These are phyloP conservation scores for Chaetomiaceae sp. DNA, from an alignment of 2,329 filamentous ascomycete genomes.

Conservation along the genomic window DNA sequence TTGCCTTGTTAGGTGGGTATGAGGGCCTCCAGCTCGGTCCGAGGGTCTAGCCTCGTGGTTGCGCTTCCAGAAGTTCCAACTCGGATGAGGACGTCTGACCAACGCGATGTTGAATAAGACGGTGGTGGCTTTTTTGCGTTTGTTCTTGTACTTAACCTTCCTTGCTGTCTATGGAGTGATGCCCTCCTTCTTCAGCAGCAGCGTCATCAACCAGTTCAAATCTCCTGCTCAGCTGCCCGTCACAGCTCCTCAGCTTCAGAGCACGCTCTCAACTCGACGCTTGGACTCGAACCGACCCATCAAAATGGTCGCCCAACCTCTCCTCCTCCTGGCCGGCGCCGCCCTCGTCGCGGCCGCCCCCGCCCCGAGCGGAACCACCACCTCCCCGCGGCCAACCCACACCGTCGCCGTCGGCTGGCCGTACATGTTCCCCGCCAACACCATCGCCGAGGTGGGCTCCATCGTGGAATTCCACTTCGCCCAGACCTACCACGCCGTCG, in stretches of 20 bases:
- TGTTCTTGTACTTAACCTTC: no score
- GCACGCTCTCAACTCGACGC: no score
- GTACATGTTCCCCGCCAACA: constrained; percentile 46
- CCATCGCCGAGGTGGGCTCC: constrained; percentile 46
- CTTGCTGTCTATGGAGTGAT: no score
- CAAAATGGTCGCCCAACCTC: neutral
- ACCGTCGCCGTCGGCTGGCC: constrained; percentile 43
- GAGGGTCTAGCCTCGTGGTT: neutral
- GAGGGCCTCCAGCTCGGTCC: no score
- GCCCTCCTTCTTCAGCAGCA: neutral
- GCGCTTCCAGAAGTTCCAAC: neutral
- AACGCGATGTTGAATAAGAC: neutral
- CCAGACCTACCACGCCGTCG: constrained; percentile 47
- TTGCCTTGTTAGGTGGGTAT: neutral
- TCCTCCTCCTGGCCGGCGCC: neutral
- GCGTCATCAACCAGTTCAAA: neutral
- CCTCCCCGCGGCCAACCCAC: constrained; percentile 41
- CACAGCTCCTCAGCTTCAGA: no score
- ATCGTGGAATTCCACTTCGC: constrained; percentile 53
- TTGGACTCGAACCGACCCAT: no score
- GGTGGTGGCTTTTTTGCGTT: neutral
- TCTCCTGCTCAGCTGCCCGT: neutral
- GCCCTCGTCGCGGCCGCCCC: constrained; percentile 2
- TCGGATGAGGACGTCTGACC: neutral
- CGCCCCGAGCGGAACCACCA: constrained; percentile 25